Conservation (phyloP, 768 basidiomycete genomes). For the Auriscalpium orientale region DNA sequence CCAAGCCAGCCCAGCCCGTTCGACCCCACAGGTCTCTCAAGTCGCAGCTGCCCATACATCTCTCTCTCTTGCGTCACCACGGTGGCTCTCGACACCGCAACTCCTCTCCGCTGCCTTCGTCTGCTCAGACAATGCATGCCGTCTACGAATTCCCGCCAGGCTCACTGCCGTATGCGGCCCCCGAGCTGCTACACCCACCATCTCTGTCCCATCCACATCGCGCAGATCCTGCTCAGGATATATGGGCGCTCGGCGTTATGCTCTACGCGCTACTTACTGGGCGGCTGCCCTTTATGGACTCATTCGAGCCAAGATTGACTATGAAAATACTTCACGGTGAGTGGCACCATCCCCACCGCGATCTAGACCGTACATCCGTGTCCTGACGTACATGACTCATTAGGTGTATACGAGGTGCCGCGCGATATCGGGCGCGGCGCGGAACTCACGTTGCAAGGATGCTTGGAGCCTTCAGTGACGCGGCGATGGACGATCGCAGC, state of each 20-base stretch:
- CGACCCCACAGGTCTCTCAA: constrained; percentile 18
- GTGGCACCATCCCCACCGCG: constrained; percentile 21
- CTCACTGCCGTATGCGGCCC: constrained; percentile 85
- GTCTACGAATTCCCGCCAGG: constrained; percentile 59
- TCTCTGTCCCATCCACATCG: constrained; percentile 27
- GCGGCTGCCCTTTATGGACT: constrained; percentile 78
- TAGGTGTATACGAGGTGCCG: constrained; percentile 61
- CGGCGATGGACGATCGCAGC: constrained; percentile 74
- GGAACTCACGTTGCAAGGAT: constrained; percentile 68
- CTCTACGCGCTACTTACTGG: constrained; percentile 83
- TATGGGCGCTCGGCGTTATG: constrained; percentile 93
- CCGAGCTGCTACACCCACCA: constrained; percentile 73
- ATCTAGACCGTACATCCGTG: constrained; percentile 10
- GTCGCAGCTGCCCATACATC: constrained; percentile 21
- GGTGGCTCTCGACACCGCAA: constrained; percentile 42
- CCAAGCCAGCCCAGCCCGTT: constrained; percentile 3
- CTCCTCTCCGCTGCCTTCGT: constrained; percentile 33
- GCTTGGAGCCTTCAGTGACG: constrained; percentile 55
- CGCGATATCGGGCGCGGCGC: constrained; percentile 50
- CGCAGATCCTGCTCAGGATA: constrained; percentile 74
- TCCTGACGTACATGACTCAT: constrained; percentile 3
- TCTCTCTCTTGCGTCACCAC: constrained; percentile 32
- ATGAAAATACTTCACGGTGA: constrained; percentile 86
- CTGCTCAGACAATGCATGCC: constrained; percentile 21
- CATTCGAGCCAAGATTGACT: constrained; percentile 85